These are phyloP conservation scores for Gossypium aridum DNA, from an alignment of 441 rosid species.

Conservation along the genomic window DNA sequence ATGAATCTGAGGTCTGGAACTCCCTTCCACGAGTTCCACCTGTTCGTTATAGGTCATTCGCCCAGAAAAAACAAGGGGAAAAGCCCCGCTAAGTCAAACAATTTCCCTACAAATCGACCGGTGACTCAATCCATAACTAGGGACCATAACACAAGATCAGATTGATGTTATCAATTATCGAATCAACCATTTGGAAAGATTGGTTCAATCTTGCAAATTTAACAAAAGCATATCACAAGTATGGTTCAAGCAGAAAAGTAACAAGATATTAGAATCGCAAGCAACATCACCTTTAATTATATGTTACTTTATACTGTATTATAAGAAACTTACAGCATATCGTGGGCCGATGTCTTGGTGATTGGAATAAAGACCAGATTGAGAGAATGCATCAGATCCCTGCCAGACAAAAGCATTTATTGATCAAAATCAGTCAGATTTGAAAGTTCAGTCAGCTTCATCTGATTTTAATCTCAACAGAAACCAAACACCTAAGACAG, in stretches of 20 bases:
- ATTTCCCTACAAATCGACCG: too few species aligned
- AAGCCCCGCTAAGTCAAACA: too few species aligned
- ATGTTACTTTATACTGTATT: not conserved
- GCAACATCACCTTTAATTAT: not conserved
- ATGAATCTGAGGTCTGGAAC: too few species aligned
- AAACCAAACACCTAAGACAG: not conserved
- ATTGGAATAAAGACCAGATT: slow-evolving; percentile 95
- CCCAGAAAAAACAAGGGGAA: too few species aligned
- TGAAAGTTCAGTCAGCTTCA: slow-evolving; percentile 5
- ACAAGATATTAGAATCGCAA: not conserved
- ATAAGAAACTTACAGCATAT: slow-evolving; percentile 62
- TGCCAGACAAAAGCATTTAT: slow-evolving; percentile 28
- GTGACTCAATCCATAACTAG: too few species aligned
- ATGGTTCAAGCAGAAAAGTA: not conserved
- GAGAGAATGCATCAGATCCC: slow-evolving; percentile 98
- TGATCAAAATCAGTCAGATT: slow-evolving; percentile 15
- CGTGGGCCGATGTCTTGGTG: slow-evolving; percentile 99
- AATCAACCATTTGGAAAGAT: not conserved
- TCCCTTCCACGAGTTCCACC: too few species aligned
- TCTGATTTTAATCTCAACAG: not conserved
- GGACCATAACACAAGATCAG: too few species aligned
- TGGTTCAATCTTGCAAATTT: not conserved
- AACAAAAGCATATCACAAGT: not conserved
- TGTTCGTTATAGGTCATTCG: too few species aligned
- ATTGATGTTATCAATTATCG: not conserved